Evolutionary conservation across 768 basidiomycete genomes (phyloP), one percentile per base, ranked within the genome.

Genomic region (Lentinula aciculospora): DNA sequence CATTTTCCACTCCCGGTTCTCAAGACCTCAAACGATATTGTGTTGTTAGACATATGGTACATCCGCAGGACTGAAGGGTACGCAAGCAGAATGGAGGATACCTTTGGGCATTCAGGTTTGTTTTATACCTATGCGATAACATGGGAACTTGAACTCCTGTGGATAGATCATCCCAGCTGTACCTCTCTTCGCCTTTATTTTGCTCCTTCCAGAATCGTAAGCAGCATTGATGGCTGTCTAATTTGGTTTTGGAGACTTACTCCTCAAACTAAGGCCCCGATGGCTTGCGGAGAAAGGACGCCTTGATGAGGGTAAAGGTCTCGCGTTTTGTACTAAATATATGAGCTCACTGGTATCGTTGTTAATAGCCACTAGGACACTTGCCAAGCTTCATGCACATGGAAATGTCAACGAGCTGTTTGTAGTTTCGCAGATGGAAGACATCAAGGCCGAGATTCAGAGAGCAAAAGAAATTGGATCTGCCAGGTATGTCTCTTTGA

Each of bases 241-340:
- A 15, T 10, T 27, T 27, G 10, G 28, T 32, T 46, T 28, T 15
- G n/a, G n/a, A 2, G 58, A 0, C 6, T 15, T 15, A 34, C 39
- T 23, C 17, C 31, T 56, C 3, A 31, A 31, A 15, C 44, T 3
- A 27, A 72, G 72, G 9, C 80, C 81, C 1, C 74, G 82, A 10
- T 84, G 78, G 75, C 71, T 83, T 60, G 80, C 81, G 44, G 74
- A 78, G 65, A 76, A 78, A 49, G 80, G 78, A 8, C 71, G 79
- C 5, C 64, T 75, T 34, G 74, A 80, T 3, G 81, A 82, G 61
- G 76, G 76, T 62, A 58, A 3, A 64, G 9, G 10, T 34, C 15
- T 61, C 13, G 23, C 29, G 34, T 19, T 44, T 7, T n/a, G 6
- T 51, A 10, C 15, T 5, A 28, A 3, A 23, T 9, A 5, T 34